Percentiles rank a stretch among this genome's conserved stretches.
Conservation (phyloP, 2,329 filamentous ascomycete genomes). For the Xenosphaeropsis pyriputrescens region DNA sequence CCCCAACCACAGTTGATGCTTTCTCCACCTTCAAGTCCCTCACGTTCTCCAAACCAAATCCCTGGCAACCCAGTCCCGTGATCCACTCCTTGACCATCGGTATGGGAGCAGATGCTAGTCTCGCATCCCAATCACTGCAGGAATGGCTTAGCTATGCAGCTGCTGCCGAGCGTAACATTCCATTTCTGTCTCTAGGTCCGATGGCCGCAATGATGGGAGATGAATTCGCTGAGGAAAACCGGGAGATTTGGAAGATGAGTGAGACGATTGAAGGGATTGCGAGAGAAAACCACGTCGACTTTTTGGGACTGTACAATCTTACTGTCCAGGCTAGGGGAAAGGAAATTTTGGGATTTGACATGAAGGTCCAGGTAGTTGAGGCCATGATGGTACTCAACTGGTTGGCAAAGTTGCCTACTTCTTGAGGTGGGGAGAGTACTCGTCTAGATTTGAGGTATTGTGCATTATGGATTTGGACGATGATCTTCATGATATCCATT, state of each 20-base stretch:
- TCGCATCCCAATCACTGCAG: constrained; percentile 19
- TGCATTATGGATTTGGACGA: neutral
- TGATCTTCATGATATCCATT: too few relatives aligned
- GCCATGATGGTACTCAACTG: constrained; percentile 22
- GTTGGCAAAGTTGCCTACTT: constrained; percentile 18
- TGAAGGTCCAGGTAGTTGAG: constrained; percentile 24
- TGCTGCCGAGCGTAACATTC: constrained; percentile 20
- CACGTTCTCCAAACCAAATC: constrained; percentile 13
- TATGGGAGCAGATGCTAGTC: constrained; percentile 3
- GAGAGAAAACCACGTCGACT: constrained; percentile 20
- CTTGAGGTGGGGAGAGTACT: neutral
- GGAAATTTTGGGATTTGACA: constrained; percentile 23
- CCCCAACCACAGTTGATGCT: constrained; percentile 15
- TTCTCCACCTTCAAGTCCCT: constrained; percentile 18
- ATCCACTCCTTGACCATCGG: constrained; percentile 20
- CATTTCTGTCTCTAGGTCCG: constrained; percentile 20
- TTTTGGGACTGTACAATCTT: constrained; percentile 26
- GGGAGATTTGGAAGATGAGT: constrained; percentile 20
- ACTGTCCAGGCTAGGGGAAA: constrained; percentile 23
- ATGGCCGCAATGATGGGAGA: too few relatives aligned
- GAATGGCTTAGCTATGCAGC: constrained; percentile 23
- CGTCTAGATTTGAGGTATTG: neutral
- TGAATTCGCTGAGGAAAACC: too few relatives aligned
- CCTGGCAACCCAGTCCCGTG: constrained; percentile 24
- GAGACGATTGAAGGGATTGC: constrained; percentile 19